These are phyloP conservation scores for Auricularia heimuer DNA, from an alignment of 768 basidiomycete species.

Conservation along the genomic window DNA sequence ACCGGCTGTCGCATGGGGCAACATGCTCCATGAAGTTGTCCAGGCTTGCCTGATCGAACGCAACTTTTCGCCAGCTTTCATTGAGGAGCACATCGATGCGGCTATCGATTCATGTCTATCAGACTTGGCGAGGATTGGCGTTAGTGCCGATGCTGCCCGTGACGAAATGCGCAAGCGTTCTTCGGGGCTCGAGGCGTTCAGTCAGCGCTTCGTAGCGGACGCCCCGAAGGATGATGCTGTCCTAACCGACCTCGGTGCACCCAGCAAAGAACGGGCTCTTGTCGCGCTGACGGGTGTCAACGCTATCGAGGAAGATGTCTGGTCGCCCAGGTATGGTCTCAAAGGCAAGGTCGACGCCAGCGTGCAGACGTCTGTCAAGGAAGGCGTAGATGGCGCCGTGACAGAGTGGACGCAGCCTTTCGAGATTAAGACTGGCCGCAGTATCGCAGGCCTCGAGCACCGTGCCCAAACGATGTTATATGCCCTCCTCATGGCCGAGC, in stretches of 20 bases:
- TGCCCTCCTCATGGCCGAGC: slow-evolving; percentile 78
- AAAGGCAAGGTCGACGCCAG: slow-evolving; percentile 95
- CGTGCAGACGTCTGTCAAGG: slow-evolving; percentile 56
- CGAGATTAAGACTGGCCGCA: slow-evolving; percentile 92
- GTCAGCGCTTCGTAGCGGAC: slow-evolving; percentile 52
- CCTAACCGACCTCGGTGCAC: not conserved
- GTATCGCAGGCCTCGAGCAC: slow-evolving; percentile 75
- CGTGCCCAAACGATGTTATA: slow-evolving; percentile 98
- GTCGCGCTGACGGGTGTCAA: slow-evolving; percentile 69
- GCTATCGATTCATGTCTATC: slow-evolving; percentile 37
- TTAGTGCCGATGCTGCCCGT: slow-evolving; percentile 51
- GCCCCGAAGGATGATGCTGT: slow-evolving; percentile 45
- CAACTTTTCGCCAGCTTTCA: slow-evolving; percentile 53
- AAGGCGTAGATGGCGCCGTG: slow-evolving; percentile 23
- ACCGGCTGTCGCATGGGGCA: slow-evolving; percentile 78
- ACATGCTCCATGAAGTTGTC: slow-evolving; percentile 85
- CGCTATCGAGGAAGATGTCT: slow-evolving; percentile 95
- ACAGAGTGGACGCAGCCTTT: slow-evolving; percentile 53
- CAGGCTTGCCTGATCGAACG: slow-evolving; percentile 60
- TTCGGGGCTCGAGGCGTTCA: slow-evolving; percentile 54
- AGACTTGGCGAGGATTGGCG: slow-evolving; percentile 51
- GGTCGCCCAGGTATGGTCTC: slow-evolving; percentile 89
- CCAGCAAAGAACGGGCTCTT: slow-evolving; percentile 33
- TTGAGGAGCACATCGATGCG: slow-evolving; percentile 50
- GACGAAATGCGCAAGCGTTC: slow-evolving; percentile 53